A percentile compares a stretch with the other conserved stretches of the same genome.
Evolutionary conservation across 106 monocot genomes (phyloP).

Genomic region (Gastrodia elata): DNA sequence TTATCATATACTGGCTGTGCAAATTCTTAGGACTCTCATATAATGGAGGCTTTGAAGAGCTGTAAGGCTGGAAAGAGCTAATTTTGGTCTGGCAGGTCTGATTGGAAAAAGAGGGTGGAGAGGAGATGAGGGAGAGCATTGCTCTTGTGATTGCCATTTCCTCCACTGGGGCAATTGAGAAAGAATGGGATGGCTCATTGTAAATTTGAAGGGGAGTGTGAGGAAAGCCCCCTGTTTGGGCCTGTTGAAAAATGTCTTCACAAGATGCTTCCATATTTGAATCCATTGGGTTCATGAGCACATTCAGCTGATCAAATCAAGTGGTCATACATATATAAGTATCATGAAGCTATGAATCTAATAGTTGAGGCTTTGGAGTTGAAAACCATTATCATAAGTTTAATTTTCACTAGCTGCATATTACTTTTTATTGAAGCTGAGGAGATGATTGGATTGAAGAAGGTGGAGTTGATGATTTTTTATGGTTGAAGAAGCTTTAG

Average conservation of each 20-base stretch:
- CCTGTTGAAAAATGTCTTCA: not conserved
- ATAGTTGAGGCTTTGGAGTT: too few species aligned
- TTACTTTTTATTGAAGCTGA: too few species aligned
- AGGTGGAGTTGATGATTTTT: too few species aligned
- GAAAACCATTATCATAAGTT: not conserved
- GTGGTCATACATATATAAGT: too few species aligned
- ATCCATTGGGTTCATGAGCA: slow-evolving; percentile 2
- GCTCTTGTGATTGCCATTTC: slow-evolving; percentile 53
- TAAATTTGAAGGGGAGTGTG: not conserved
- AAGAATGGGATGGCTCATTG: not conserved
- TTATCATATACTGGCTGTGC: slow-evolving; percentile 50
- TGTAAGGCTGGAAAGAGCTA: slow-evolving; percentile 47
- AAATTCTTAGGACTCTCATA: not conserved
- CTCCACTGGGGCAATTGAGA: slow-evolving; percentile 29
- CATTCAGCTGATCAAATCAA: not conserved
- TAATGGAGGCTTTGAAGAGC: slow-evolving; percentile 1
- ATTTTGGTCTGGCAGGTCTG: not conserved
- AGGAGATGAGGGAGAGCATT: slow-evolving; percentile 58
- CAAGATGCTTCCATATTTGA: not conserved
- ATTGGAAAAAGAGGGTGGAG: slow-evolving; percentile 10
- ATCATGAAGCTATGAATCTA: too few species aligned
- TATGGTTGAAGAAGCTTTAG: too few species aligned
- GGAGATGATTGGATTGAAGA: too few species aligned
- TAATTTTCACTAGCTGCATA: not conserved
- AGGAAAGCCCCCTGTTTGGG: not conserved